Percentiles rank a stretch among this genome's conserved stretches.
These are phyloP conservation scores for Phylloboletellus chloephorus DNA, from an alignment of 1,284 basidiomycete genomes.

Conservation along the genomic window DNA sequence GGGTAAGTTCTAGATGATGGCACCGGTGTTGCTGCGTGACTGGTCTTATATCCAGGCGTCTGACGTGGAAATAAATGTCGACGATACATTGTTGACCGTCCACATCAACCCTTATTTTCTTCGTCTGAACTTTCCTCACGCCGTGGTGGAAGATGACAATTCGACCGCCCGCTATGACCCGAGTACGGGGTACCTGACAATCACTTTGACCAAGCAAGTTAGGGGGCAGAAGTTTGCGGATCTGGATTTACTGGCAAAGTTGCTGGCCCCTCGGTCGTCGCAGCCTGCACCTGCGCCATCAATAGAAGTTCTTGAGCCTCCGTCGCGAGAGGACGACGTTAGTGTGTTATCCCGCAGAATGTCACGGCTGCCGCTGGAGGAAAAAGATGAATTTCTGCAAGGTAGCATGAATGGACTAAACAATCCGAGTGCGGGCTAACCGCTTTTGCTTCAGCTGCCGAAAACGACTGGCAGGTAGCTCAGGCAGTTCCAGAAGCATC, in stretches of 20 bases:
- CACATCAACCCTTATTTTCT: constrained; percentile 80
- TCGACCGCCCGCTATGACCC: constrained; percentile 72
- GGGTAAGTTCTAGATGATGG: constrained; percentile 45
- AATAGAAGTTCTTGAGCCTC: constrained; percentile 56
- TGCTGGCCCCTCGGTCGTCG: constrained; percentile 60
- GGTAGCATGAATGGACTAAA: constrained; percentile 37
- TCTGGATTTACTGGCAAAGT: constrained; percentile 67
- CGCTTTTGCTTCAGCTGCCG: constrained; percentile 45
- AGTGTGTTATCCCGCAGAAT: constrained; percentile 41
- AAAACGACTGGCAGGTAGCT: constrained; percentile 72
- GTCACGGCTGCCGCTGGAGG: constrained; percentile 45
- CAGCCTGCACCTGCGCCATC: constrained; percentile 36
- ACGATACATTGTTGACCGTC: constrained; percentile 63
- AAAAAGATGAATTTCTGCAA: constrained; percentile 48
- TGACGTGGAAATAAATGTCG: constrained; percentile 72
- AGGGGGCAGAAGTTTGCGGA: constrained; percentile 66
- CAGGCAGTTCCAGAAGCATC: constrained; percentile 48
- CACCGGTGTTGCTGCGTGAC: constrained; percentile 18
- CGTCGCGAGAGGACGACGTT: constrained; percentile 28
- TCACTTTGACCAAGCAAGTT: constrained; percentile 62
- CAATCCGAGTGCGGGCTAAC: constrained; percentile 7
- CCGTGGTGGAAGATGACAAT: constrained; percentile 61
- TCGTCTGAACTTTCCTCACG: constrained; percentile 64
- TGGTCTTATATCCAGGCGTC: constrained; percentile 47
- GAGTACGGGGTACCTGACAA: constrained; percentile 60